phyloP scores from a whole-genome alignment of 2,329 filamentous ascomycete species.

The Ophiocordyceps robertsii region DNA sequence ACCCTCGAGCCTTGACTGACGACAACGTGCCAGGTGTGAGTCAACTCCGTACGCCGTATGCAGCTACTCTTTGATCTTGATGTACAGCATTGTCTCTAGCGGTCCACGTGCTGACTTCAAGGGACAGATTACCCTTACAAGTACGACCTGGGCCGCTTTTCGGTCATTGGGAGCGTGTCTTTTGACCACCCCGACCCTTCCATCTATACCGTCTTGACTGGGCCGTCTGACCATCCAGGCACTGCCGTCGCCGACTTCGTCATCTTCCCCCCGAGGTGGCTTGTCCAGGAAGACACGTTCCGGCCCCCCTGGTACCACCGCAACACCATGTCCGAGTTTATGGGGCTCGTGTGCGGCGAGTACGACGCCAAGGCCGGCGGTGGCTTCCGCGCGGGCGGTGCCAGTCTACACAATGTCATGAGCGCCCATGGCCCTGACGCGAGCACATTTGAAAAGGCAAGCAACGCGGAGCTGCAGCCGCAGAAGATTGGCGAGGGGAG shows the following conservation, averaged over 20 bases:
- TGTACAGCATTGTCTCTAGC: too few relatives aligned
- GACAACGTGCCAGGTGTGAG: neutral
- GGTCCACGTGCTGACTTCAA: too few relatives aligned
- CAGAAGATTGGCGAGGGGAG: conserved; percentile 46
- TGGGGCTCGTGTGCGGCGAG: conserved; percentile 42
- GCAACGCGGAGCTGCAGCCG: conserved; percentile 38
- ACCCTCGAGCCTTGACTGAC: too few relatives aligned
- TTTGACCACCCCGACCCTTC: conserved; percentile 69
- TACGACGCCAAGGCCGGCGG: conserved; percentile 49
- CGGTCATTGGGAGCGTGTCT: conserved; percentile 56
- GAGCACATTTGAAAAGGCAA: conserved; percentile 40
- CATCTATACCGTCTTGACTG: conserved; percentile 62
- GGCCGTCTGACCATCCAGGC: conserved; percentile 42
- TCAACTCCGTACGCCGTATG: neutral
- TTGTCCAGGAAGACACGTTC: conserved; percentile 58
- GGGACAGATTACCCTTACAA: conserved; percentile 55
- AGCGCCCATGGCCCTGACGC: conserved; percentile 51
- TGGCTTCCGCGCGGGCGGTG: conserved; percentile 45
- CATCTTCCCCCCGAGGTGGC: conserved; percentile 60
- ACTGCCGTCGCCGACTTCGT: conserved; percentile 60
- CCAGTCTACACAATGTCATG: conserved; percentile 57
- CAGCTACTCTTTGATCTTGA: too few relatives aligned
- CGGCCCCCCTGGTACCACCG: conserved; percentile 61
- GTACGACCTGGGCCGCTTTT: conserved; percentile 68
- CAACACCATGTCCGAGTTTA: conserved; percentile 55